Base-by-base conservation (phyloP, 2,329 filamentous ascomycete species). In the Tricladium varicosporioides region DNA sequence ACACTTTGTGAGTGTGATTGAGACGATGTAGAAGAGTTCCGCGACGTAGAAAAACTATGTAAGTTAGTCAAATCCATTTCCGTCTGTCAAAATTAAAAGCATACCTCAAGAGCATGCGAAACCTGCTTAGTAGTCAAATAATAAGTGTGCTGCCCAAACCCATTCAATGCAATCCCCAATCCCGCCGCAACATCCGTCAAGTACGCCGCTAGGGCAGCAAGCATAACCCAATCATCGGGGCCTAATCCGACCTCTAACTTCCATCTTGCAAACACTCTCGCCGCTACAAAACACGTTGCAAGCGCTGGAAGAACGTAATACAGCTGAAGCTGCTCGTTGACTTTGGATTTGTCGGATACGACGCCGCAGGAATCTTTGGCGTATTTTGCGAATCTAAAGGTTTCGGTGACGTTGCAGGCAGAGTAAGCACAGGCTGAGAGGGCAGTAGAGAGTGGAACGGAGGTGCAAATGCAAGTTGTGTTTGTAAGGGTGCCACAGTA, bases 81-180 rank as follows among this genome's bases (percentile, higher is more conserved):
- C 10, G 15, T 11, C 18, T 5, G 11, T 19, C 9, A 5, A 18
- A n/a, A 7, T 19, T 13, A n/a, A 27, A 36, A 15, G 16, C 44
- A 46, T 47, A 47, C 51, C 31, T 18, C 46, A 9, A 47, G n/a
- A 13, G 51, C 27, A 8, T 48, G 36, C 10, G n/a, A 9, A 5
- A 33, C 31, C 10, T 47, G 7, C 31, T 36, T n/a, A 11, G 48
- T 48, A 19, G 46, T 46, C 16, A 60, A 31, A 47, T 47, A 58
- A 36, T 51, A 60, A 14, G 56, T 58, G 40, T 58, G 59, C 16
- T 58, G 44, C 7, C 59, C 59, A 27, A 60, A 60, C 13, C 50
- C 47, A n/a, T 50, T 49, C n/a, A 44, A 27, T 9, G 46, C 36
- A 19, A 56, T 56, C 3, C 40, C 32, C 36, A 52, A 42, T 18